Evolutionary conservation across 805 yeast species (phyloP), one percentile per base, ranked within the genome.

Genomic region (Wickerhamiella occidentalis): DNA sequence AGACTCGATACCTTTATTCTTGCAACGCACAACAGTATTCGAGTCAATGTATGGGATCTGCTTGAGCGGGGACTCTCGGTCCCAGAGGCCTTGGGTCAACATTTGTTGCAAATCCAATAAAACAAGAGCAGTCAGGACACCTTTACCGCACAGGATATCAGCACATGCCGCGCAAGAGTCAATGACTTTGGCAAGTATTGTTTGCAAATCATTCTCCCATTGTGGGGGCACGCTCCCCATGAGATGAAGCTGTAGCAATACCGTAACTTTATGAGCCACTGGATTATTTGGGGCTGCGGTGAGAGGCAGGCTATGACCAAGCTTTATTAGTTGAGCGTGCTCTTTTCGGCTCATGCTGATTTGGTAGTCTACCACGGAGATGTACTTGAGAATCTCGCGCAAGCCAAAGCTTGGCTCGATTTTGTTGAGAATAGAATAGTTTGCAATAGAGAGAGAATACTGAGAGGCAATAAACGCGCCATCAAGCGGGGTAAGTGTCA

Each of bases 41-140:
- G 58, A 58, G 41, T 69, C 68, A 48, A 87, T 76, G 56, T 68
- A 74, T 1, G 98, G 98, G 30, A 90, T 70, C 64, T 90, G 98
- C 57, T 75, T 77, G 58, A 90, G 71, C 1, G 92, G 81, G 45
- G 76, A 76, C 50, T 84, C 95, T 6, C 78, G 70, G 55, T 78
- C 84, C 94, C 95, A 86, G 22, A 84, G 68, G 0, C 83, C 94
- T 62, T 90, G 97, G 1, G 82, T 77, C 6, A 85, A 65, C 94
- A 86, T 84, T 61, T 92, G 98, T 1, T 83, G 74, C 47, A 87
- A 61, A 61, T 92, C 96, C 84, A 92, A 84, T 0, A 85, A 90
- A 41, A 75, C 72, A 55, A 85, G 71, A 0, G 94, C 87, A 61
- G 79, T 82, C 58, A 88, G 65, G 55, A 74, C 70, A 0, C 96